Conservation (phyloP, 306 rosid genomes). For the Astragalus glycyphyllos region DNA sequence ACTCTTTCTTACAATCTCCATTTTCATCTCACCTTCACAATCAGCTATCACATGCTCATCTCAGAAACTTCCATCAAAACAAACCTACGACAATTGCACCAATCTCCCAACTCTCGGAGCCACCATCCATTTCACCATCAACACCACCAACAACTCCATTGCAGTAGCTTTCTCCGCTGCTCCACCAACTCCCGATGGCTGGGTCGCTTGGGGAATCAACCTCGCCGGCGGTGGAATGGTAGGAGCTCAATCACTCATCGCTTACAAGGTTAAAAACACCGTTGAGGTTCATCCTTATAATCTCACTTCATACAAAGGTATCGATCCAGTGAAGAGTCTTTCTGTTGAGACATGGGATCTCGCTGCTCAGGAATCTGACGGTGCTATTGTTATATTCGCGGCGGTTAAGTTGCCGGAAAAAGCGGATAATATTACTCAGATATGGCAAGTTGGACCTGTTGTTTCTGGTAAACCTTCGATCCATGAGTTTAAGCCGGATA, state of each 20-base stretch:
- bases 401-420: conserved; percentile 52
- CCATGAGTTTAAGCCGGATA: conserved; percentile 9
- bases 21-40: conserved; percentile 40
- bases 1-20: too few relatives aligned
- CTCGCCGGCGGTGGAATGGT: conserved; percentile 58
- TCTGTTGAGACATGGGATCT: conserved; percentile 49
- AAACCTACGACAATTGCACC: conserved; percentile 56
- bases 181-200: conserved; percentile 50
- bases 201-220: conserved; percentile 82
- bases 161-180: conserved; percentile 63
- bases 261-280: conserved; percentile 35
- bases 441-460: conserved; percentile 82
- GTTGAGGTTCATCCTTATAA: conserved; percentile 44
- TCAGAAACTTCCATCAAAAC: conserved; percentile 47
- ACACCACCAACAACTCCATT: conserved; percentile 62
- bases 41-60: conserved; percentile 63
- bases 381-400: conserved; percentile 50
- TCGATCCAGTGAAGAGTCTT: conserved; percentile 26
- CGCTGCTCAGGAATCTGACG: conserved; percentile 30
- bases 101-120: conserved; percentile 57
- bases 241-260: conserved; percentile 65
- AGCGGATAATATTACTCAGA: conserved; percentile 44
- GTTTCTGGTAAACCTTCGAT: background rate
- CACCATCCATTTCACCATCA: conserved; percentile 63
- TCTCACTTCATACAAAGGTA: conserved; percentile 14